Evolutionary conservation across 179 eudicot genomes (phyloP).

Genomic region (Beta macrorhiza): DNA sequence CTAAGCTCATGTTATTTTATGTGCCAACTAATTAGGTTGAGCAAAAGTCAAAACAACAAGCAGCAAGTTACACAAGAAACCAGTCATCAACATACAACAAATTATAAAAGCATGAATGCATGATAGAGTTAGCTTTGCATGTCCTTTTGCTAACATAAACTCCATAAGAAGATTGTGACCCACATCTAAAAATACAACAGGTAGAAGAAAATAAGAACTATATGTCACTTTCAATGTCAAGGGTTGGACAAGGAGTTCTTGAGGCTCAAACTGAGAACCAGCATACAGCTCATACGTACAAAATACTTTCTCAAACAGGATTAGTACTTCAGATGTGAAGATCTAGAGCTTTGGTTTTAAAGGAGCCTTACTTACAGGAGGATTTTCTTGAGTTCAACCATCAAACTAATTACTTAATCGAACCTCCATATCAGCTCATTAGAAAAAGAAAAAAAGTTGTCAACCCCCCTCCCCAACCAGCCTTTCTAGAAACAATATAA

Average conservation of each 20-base stretch:
- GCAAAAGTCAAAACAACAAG: not conserved
- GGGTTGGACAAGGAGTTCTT: not conserved
- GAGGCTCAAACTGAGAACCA: not conserved
- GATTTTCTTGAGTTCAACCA: not conserved
- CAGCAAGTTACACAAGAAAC: constrained; percentile 6
- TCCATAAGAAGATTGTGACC: not conserved
- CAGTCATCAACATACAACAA: not conserved
- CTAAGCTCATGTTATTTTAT: not conserved
- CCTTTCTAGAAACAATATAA: not conserved
- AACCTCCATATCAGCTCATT: not conserved
- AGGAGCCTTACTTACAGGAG: not conserved
- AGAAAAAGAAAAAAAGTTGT: not conserved
- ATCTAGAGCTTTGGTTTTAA: not conserved
- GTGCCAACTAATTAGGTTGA: not conserved
- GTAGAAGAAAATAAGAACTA: not conserved
- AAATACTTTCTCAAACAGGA: not conserved
- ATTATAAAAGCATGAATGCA: constrained; percentile 9
- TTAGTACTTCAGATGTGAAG: not conserved
- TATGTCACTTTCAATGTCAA: not conserved
- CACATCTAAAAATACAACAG: not conserved
- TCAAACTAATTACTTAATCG: not conserved
- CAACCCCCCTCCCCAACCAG: not conserved
- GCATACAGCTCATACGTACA: not conserved
- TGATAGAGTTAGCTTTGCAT: not conserved
- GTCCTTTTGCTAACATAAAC: not conserved